These are phyloP conservation scores for Arabidopsis suecica DNA, from an alignment of 345 rosid genomes.

Conservation along the genomic window DNA sequence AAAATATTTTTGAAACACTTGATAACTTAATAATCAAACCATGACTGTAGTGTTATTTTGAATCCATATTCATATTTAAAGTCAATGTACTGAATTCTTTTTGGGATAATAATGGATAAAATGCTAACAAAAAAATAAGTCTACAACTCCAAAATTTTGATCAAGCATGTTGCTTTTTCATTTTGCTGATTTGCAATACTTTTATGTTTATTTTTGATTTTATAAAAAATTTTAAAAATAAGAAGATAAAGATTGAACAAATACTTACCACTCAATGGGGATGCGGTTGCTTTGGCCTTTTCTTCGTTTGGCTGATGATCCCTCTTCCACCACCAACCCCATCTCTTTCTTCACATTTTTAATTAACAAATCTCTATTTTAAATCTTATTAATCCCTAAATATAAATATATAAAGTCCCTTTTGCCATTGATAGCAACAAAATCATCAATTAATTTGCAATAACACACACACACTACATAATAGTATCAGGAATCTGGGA, in stretches of 20 bases:
- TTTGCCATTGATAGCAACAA: conserved; percentile 34
- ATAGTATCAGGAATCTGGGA: conserved; percentile 39
- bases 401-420: conserved; percentile 29
- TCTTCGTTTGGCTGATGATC: conserved; percentile 52
- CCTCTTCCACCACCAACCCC: conserved; percentile 61
- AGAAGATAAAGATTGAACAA: conserved; percentile 40
- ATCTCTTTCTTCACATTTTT: conserved; percentile 10
- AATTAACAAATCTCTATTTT: not conserved
- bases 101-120: not conserved
- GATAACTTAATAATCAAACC: conserved; percentile 5
- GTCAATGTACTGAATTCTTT: not conserved
- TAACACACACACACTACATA: conserved; percentile 26
- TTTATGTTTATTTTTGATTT: not conserved
- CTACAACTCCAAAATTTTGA: conserved; percentile 21
- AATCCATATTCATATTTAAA: conserved; percentile 14
- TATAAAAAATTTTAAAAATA: not conserved
- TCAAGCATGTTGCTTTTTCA: not conserved
- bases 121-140: conserved; percentile 3
- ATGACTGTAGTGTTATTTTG: conserved; percentile 11
- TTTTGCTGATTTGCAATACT: not conserved
- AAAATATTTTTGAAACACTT: not conserved
- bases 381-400: not conserved
- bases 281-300: conserved; percentile 66
- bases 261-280: conserved; percentile 66
- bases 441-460: conserved; percentile 26